phyloP scores from a whole-genome alignment of 2,329 filamentous ascomycete species.

The Proliferodiscus dingleyae region DNA sequence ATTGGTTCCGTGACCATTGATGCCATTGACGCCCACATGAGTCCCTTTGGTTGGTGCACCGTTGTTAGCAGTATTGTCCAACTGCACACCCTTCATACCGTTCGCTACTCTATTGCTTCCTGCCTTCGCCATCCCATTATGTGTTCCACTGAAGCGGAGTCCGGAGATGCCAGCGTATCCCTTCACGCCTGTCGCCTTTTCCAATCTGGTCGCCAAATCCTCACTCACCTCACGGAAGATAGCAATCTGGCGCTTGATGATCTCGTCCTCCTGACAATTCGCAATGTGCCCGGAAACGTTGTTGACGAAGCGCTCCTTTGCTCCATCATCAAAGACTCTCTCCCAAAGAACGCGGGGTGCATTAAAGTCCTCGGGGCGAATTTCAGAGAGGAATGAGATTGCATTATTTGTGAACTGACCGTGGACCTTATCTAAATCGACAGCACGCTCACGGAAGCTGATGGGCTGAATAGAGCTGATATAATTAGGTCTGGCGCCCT shows the following conservation, averaged over 20 bases:
- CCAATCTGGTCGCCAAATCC: conserved; percentile 52
- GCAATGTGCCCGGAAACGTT: conserved; percentile 60
- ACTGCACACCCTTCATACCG: conserved; percentile 36
- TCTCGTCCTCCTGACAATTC: conserved; percentile 52
- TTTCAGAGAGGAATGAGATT: conserved; percentile 40
- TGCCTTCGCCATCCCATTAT: conserved; percentile 53
- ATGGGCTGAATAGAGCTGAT: conserved; percentile 33
- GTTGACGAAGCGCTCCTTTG: conserved; percentile 52
- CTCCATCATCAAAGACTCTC: conserved; percentile 55
- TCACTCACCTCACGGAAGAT: conserved; percentile 60
- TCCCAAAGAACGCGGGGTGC: conserved; percentile 55
- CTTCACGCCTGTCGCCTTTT: conserved; percentile 59
- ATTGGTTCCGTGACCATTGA: background rate
- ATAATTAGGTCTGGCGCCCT: conserved; percentile 45
- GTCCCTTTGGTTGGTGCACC: conserved; percentile 38
- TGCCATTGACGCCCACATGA: conserved; percentile 2
- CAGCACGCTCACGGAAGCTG: conserved; percentile 31
- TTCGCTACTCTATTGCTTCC: conserved; percentile 45
- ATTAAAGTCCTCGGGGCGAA: conserved; percentile 30
- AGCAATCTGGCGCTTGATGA: conserved; percentile 58
- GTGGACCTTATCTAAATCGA: conserved; percentile 37
- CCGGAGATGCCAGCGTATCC: conserved; percentile 53
- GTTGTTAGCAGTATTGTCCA: conserved; percentile 38
- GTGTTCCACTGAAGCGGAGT: conserved; percentile 54
- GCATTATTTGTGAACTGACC: conserved; percentile 38